Evolutionary conservation across 1,139 yeast genomes (phyloP), one percentile per base, ranked within the genome.

Genomic region (Yamadazyma membranifaciens): DNA sequence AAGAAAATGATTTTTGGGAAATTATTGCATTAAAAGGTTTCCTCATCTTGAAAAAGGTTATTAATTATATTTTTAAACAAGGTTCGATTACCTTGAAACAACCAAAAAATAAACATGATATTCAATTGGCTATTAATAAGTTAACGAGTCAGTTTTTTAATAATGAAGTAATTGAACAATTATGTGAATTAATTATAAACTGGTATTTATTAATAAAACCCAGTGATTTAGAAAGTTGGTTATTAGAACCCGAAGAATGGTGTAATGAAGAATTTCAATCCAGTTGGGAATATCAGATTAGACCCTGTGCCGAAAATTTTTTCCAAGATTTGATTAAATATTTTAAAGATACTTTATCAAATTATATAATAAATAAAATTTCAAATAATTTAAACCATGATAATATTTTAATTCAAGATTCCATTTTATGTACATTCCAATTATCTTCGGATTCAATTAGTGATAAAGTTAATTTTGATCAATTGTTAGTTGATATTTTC

Each of bases 211-310:
- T 83, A 41, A 62, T 91, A 36, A 78, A 82, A 41, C 87, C 91
- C 0, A 63, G 76, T 1, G 98, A 91, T 55, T 63, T 91, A 37
- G 95, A 86, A 50, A 68, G 78, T 36, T 92, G 98, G 98, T 61
- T 70, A 11, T 61, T 76, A 27, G 96, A 88, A 45, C 96, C 98
- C 0, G 98, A 89, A 59, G 96, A 87, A 56, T 92, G 95, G 88
- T 81, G 87, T 27, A 81, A 81, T 47, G 95, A 87, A 55, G 95
- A 89, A 50, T 67, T 83, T 43, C 77, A 83, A 33, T 71, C 81
- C 6, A 82, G 87, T 52, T 88, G 88, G 81, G 97, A 91, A 55
- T 88, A 70, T 55, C 92, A 87, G 55, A 73, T 89, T 6, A 72
- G 96, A 40, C 91, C 95, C 2, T 87, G 96, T 60, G 89, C 96